Conservation (phyloP, 2,329 filamentous ascomycete species). For the Tolypocladium ophioglossoides region DNA sequence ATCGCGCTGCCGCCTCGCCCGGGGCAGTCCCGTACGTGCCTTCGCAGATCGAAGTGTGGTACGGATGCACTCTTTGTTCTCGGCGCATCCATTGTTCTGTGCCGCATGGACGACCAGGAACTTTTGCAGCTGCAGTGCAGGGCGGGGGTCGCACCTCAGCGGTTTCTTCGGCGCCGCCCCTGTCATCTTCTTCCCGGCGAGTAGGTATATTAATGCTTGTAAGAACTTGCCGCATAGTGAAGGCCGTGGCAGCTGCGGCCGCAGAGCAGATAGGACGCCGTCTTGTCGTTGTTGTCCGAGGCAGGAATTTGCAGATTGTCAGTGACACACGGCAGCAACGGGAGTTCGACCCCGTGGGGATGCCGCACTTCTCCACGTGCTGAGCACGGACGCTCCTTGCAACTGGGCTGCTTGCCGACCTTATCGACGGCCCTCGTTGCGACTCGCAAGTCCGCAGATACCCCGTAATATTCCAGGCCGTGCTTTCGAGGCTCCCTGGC, state of each 20-base stretch:
- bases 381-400: not conserved
- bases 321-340: conserved; percentile 1
- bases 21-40: not conserved
- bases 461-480: not conserved
- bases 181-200: not conserved
- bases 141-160: conserved; percentile 7
- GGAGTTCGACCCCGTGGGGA: conserved; percentile 7
- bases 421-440: not conserved
- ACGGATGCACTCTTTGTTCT: conserved; percentile 1
- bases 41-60: not conserved
- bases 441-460: not conserved
- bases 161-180: conserved; percentile 2
- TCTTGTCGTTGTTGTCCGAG: not conserved
- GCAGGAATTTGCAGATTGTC: not conserved
- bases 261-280: not conserved
- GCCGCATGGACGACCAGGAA: conserved; percentile 5
- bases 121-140: conserved; percentile 11
- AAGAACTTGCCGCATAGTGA: not conserved
- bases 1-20: not conserved
- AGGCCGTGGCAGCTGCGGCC: not conserved
- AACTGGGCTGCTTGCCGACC: not conserved
- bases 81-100: conserved; percentile 1
- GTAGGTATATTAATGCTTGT: not conserved
- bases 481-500: not conserved
- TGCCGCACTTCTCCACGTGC: conserved; percentile 4